phyloP scores from a whole-genome alignment of 805 yeast species.

The Spathaspora girioi region DNA sequence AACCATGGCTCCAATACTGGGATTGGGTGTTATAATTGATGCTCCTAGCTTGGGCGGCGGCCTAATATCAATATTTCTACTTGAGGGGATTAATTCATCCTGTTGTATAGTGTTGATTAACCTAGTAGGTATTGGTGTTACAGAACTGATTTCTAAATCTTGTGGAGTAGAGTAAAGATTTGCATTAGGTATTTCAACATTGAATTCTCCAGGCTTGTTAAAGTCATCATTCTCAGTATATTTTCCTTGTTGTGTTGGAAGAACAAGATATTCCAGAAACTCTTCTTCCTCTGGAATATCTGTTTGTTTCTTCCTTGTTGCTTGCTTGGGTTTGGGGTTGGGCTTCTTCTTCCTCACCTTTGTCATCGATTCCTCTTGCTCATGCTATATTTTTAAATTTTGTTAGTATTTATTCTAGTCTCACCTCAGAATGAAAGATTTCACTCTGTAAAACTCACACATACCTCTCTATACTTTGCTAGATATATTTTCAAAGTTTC shows the following conservation, averaged over 20 bases:
- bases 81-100: background rate
- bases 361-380: conserved; percentile 13
- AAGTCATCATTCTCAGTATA: background rate
- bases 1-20: background rate
- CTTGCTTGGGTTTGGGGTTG: conserved; percentile 2
- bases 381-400: conserved; percentile 9
- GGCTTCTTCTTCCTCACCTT: conserved; percentile 6
- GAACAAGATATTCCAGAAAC: background rate
- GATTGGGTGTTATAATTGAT: background rate
- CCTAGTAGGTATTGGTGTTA: background rate
- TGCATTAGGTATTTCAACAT: background rate
- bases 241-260: background rate
- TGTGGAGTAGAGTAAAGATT: background rate
- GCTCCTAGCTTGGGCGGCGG: background rate
- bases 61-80: background rate
- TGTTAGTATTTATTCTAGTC: conserved; percentile 7
- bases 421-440: background rate
- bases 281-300: background rate
- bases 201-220: background rate
- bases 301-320: conserved; percentile 2
- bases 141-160: background rate
- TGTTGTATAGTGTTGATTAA: background rate
- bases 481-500: conserved; percentile 68
- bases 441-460: background rate
- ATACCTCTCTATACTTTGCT: conserved; percentile 21